Percentiles rank a stretch among this genome's conserved stretches.
Evolutionary conservation across 177 flowering plant genomes (phyloP).

Genomic region (Telopea speciosissima): DNA sequence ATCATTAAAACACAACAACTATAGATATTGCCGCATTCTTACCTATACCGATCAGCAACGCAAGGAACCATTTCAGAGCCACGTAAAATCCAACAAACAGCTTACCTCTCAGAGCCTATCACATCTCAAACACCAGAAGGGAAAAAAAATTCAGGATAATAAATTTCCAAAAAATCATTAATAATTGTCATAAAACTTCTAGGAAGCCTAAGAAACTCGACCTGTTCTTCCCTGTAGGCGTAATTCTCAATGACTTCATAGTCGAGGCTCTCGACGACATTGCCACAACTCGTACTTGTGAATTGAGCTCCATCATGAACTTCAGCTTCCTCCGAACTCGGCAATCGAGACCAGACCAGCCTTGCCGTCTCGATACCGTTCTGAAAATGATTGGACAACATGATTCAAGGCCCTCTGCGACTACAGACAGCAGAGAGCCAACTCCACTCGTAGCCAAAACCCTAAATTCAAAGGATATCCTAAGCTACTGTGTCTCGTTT

Average conservation of each 20-base stretch:
- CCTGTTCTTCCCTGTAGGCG: conserved; percentile 93
- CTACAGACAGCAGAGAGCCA: neutral
- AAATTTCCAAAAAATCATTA: neutral
- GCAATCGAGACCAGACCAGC: conserved; percentile 77
- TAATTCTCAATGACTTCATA: conserved; percentile 90
- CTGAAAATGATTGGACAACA: conserved; percentile 67
- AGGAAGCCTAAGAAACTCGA: conserved; percentile 13
- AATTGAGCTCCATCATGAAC: conserved; percentile 29
- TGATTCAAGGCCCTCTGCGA: conserved; percentile 10
- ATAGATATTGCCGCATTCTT: conserved; percentile 2
- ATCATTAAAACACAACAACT: neutral
- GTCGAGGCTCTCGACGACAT: conserved; percentile 75
- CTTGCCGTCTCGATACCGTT: conserved; percentile 82
- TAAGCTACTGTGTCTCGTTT: neutral
- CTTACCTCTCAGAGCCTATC: conserved; percentile 77
- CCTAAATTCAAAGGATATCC: conserved; percentile 5
- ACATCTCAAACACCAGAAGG: conserved; percentile 9
- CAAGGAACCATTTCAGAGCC: conserved; percentile 83
- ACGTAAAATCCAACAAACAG: conserved; percentile 58
- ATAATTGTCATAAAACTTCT: no score
- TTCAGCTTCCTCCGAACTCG: conserved; percentile 54
- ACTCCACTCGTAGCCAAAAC: conserved; percentile 1
- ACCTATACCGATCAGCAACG: conserved; percentile 90
- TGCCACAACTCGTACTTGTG: conserved; percentile 27
- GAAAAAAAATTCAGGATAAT: neutral